A percentile compares a stretch with the other conserved stretches of the same genome.
Evolutionary conservation across 805 yeast species (phyloP).

Genomic region (Scheffersomyces coipomensis): DNA sequence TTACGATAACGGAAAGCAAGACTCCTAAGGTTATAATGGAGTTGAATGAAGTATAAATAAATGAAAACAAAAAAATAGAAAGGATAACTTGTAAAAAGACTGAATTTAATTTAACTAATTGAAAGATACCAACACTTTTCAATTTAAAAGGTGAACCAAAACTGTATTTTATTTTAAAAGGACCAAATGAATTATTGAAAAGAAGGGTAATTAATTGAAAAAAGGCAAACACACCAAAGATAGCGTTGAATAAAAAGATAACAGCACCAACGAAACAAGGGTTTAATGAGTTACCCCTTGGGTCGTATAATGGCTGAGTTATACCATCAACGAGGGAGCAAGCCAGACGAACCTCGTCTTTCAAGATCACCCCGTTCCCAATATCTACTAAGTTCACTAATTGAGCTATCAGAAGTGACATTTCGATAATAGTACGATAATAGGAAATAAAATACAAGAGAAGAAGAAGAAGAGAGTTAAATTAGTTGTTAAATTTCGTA

Average conservation of each 20-base stretch:
- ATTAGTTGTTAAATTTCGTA: no score
- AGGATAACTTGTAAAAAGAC: slow-evolving; percentile 14
- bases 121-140: slow-evolving; percentile 16
- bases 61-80: not conserved
- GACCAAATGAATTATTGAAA: slow-evolving; percentile 13
- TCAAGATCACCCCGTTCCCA: not conserved
- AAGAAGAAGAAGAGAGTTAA: no score
- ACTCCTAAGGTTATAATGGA: not conserved
- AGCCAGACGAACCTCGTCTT: not conserved
- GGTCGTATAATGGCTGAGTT: slow-evolving; percentile 20
- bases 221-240: slow-evolving; percentile 9
- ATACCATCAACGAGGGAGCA: not conserved
- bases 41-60: not conserved
- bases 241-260: not conserved
- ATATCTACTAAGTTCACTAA: not conserved
- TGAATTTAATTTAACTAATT: slow-evolving; percentile 13
- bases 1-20: slow-evolving; percentile 5
- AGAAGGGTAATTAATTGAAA: slow-evolving; percentile 11
- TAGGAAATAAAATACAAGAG: no score
- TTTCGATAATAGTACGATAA: no score
- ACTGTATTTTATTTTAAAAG: slow-evolving; percentile 12
- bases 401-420: not conserved
- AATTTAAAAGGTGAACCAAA: slow-evolving; percentile 16
- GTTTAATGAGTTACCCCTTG: slow-evolving; percentile 21
- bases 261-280: slow-evolving; percentile 25